Evolutionary conservation across 345 rosid species (phyloP).

Genomic region (Gossypium mustelinum): DNA sequence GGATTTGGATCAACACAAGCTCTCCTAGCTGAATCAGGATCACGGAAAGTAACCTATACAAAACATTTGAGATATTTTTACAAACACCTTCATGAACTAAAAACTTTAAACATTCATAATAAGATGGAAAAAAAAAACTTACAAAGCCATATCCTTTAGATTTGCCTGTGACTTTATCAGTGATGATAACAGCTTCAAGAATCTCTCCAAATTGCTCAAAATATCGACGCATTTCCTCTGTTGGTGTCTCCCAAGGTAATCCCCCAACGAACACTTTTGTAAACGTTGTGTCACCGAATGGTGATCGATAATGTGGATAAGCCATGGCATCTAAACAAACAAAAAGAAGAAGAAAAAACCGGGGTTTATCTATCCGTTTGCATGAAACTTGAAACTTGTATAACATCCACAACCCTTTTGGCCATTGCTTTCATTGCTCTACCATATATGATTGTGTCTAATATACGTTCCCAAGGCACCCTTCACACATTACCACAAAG

Average conservation of each 20-base stretch:
- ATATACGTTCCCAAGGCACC: constrained; percentile 1
- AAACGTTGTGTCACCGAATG: constrained; percentile 85
- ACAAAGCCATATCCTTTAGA: constrained; percentile 98
- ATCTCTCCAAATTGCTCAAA: constrained; percentile 91
- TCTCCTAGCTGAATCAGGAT: constrained; percentile 77
- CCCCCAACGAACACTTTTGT: constrained; percentile 94
- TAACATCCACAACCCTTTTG: background rate
- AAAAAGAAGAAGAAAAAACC: constrained; percentile 2
- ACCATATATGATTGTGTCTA: no score
- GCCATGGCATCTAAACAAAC: constrained; percentile 35
- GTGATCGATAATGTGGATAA: constrained; percentile 70
- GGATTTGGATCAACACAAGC: constrained; percentile 86
- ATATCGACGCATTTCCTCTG: constrained; percentile 75
- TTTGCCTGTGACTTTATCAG: constrained; percentile 75
- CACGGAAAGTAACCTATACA: constrained; percentile 78
- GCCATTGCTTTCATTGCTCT: background rate
- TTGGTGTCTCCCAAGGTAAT: constrained; percentile 93
- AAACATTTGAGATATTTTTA: background rate
- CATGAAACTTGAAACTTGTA: constrained; percentile 15
- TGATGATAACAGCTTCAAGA: constrained; percentile 91
- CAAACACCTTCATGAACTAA: no score
- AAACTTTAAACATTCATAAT: background rate
- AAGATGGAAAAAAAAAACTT: constrained; percentile 24
- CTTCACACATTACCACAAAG: background rate
- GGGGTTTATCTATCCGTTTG: constrained; percentile 23